These are phyloP conservation scores for Ogataea philodendri DNA, from an alignment of 805 yeast genomes.

Conservation along the genomic window DNA sequence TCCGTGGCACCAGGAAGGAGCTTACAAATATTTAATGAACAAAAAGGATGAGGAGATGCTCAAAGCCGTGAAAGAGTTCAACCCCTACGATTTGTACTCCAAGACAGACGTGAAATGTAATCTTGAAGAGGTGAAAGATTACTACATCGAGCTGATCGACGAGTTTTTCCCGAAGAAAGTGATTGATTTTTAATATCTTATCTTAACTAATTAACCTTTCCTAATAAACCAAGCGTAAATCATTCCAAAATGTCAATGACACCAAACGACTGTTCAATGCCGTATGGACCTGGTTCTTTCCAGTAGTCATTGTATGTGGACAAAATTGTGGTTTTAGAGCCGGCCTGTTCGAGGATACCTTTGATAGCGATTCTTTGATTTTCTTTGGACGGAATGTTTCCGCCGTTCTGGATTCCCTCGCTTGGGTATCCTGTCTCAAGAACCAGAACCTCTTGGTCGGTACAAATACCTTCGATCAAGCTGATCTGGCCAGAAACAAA, in stretches of 20 bases:
- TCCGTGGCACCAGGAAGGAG: constrained; percentile 74
- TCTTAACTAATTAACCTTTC: no score
- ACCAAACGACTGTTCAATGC: constrained; percentile 88
- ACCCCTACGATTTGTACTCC: constrained; percentile 67
- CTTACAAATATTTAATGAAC: constrained; percentile 62
- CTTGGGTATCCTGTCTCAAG: constrained; percentile 93
- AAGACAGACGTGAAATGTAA: constrained; percentile 51
- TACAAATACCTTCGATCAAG: constrained; percentile 56
- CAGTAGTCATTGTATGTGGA: constrained; percentile 83
- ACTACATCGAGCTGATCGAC: constrained; percentile 61
- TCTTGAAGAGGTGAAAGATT: constrained; percentile 51
- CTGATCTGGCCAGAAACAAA: constrained; percentile 64
- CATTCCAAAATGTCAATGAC: constrained; percentile 38
- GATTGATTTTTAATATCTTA: constrained; percentile 56
- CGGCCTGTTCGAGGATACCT: constrained; percentile 55
- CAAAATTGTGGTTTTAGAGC: constrained; percentile 64
- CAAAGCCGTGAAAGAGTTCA: constrained; percentile 62
- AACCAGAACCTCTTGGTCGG: constrained; percentile 51
- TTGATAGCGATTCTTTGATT: constrained; percentile 73
- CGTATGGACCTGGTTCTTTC: constrained; percentile 82
- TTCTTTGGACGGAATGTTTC: constrained; percentile 62
- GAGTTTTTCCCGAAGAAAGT: constrained; percentile 60
- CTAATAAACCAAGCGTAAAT: constrained; percentile 5
- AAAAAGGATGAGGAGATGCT: constrained; percentile 59
- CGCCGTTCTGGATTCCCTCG: constrained; percentile 67